These are phyloP conservation scores for Quercus agrifolia DNA, from an alignment of 306 rosid genomes.

Conservation along the genomic window DNA sequence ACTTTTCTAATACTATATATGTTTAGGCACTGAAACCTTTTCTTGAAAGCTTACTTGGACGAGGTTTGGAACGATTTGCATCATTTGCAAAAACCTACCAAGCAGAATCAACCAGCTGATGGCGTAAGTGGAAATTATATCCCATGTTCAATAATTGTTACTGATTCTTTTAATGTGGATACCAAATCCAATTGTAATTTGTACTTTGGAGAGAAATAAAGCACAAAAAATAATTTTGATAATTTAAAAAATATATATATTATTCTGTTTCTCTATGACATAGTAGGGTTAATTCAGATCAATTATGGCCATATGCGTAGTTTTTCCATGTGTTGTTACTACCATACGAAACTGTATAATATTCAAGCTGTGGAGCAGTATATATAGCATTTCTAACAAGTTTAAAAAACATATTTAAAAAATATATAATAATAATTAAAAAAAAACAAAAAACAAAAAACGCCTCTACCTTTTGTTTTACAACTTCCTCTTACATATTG, in stretches of 20 bases:
- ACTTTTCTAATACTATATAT: conserved; percentile 16
- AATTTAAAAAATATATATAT: no score
- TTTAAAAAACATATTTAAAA: no score
- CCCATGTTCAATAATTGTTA: conserved; percentile 22
- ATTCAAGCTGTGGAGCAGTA: no score
- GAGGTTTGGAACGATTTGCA: conserved; percentile 75
- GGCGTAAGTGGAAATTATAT: background rate
- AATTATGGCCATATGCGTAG: background rate
- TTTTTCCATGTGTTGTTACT: background rate
- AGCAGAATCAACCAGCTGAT: conserved; percentile 16
- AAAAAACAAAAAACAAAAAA: no score
- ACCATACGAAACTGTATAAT: background rate
- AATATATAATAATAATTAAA: no score
- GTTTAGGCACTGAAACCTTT: conserved; percentile 86
- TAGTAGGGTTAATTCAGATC: background rate
- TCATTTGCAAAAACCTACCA: conserved; percentile 55
- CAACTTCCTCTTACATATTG: no score
- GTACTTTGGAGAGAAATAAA: background rate
- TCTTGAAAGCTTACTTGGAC: conserved; percentile 66
- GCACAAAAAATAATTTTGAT: background rate
- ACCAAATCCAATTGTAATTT: background rate
- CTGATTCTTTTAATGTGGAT: conserved; percentile 20
- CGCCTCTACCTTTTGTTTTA: no score
- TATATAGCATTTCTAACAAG: no score
- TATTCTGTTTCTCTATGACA: no score